A percentile compares a stretch with the other conserved stretches of the same genome.
phyloP scores from a whole-genome alignment of 106 monocot species.

The Acorus calamus region DNA sequence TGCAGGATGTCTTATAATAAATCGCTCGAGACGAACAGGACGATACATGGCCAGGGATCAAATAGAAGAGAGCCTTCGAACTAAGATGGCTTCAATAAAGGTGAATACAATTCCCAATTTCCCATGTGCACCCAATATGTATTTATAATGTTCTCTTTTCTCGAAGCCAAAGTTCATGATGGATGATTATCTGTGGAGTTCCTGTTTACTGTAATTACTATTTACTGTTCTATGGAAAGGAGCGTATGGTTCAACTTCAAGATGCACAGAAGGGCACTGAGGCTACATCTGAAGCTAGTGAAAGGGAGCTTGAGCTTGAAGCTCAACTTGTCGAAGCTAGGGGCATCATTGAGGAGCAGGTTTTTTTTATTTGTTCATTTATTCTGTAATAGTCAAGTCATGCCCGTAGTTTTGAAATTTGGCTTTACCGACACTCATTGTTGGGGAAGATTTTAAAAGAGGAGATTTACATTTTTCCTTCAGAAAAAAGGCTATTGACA shows the following conservation, averaged over 20 bases:
- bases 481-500: too few relatives aligned
- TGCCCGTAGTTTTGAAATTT: not conserved
- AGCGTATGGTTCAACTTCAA: slow-evolving; percentile 87
- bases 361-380: slow-evolving; percentile 3
- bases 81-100: slow-evolving; percentile 98
- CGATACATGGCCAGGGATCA: slow-evolving; percentile 99
- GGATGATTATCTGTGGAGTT: too few relatives aligned
- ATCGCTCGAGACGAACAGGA: too few relatives aligned
- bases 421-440: not conserved
- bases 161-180: too few relatives aligned
- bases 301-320: slow-evolving; percentile 96
- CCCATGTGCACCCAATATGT: too few relatives aligned
- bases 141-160: too few relatives aligned
- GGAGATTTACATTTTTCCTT: too few relatives aligned
- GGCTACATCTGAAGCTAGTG: slow-evolving; percentile 82
- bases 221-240: slow-evolving; percentile 16
- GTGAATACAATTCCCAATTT: slow-evolving; percentile 17
- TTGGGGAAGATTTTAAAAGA: not conserved
- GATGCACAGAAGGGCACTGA: slow-evolving; percentile 96
- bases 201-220: too few relatives aligned
- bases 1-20: too few relatives aligned
- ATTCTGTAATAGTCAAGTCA: not conserved
- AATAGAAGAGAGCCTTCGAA: slow-evolving; percentile 92
- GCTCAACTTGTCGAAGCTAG: slow-evolving; percentile 99
- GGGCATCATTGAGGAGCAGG: slow-evolving; percentile 99